Percentiles rank a stretch among this genome's conserved stretches.
Conservation (phyloP, 2,329 filamentous ascomycete species). For the Alternaria consortialis region DNA sequence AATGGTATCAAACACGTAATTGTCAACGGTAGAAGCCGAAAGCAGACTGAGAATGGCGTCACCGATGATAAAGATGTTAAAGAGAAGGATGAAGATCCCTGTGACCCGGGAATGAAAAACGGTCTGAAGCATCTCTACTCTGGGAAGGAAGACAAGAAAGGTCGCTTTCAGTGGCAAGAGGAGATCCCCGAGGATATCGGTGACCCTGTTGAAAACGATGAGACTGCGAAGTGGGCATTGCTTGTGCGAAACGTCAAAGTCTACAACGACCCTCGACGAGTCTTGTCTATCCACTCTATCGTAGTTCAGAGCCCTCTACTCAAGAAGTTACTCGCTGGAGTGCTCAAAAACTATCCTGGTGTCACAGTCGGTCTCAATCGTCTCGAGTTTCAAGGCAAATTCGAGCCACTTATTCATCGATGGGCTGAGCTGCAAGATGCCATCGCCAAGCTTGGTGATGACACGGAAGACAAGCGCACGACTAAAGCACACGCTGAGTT, state of each 20-base stretch:
- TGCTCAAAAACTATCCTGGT: conserved; percentile 68
- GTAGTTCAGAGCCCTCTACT: conserved; percentile 71
- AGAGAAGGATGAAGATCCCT: conserved; percentile 26
- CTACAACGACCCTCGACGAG: conserved; percentile 64
- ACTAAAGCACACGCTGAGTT: conserved; percentile 53
- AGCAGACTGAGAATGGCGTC: background rate
- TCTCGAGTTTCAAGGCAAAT: conserved; percentile 68
- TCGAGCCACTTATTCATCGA: conserved; percentile 72
- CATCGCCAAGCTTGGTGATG: conserved; percentile 36
- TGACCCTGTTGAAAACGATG: conserved; percentile 64
- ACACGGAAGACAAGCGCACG: conserved; percentile 39
- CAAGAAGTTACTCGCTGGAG: conserved; percentile 64
- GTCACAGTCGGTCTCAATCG: conserved; percentile 69
- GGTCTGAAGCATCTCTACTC: conserved; percentile 60
- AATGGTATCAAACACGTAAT: conserved; percentile 24
- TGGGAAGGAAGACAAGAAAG: conserved; percentile 54
- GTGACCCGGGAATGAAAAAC: conserved; percentile 50
- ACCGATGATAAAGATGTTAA: background rate
- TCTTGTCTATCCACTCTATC: conserved; percentile 69
- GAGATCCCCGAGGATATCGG: conserved; percentile 46
- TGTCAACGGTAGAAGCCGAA: conserved; percentile 21
- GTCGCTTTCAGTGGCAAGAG: conserved; percentile 47
- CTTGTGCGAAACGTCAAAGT: conserved; percentile 54
- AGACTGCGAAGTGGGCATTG: conserved; percentile 67
- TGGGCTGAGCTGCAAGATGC: conserved; percentile 59